Evolutionary conservation across 1,139 yeast genomes (phyloP).

Genomic region (Geotrichum macrosporum): DNA sequence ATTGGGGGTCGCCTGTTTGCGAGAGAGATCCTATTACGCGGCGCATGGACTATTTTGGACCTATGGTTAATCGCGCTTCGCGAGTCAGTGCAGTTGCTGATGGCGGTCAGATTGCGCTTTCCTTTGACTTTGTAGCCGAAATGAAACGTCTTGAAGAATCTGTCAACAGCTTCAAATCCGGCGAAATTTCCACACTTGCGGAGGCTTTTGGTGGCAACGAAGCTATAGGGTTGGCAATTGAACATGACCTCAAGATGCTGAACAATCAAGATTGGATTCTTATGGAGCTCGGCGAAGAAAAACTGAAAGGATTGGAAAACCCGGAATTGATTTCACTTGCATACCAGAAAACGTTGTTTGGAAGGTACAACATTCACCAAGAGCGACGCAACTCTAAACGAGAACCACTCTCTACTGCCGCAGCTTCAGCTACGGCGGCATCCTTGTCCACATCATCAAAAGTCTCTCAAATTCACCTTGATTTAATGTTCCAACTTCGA

Average conservation of each 20-base stretch:
- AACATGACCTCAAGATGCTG: slow-evolving; percentile 61
- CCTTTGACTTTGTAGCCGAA: slow-evolving; percentile 75
- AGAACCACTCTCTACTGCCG: slow-evolving; percentile 30
- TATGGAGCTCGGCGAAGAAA: slow-evolving; percentile 75
- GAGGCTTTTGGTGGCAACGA: slow-evolving; percentile 63
- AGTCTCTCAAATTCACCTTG: slow-evolving; percentile 26
- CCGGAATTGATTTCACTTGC: slow-evolving; percentile 81
- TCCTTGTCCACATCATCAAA: slow-evolving; percentile 16
- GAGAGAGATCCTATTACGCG: slow-evolving; percentile 92
- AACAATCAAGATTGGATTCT: slow-evolving; percentile 68
- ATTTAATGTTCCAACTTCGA: slow-evolving; percentile 45
- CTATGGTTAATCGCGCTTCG: slow-evolving; percentile 95
- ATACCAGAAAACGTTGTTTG: slow-evolving; percentile 50
- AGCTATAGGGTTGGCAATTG: slow-evolving; percentile 59
- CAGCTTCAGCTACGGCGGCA: too few species aligned
- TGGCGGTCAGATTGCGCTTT: slow-evolving; percentile 93
- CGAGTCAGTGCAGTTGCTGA: slow-evolving; percentile 93
- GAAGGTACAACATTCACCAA: slow-evolving; percentile 18
- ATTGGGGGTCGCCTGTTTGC: slow-evolving; percentile 97
- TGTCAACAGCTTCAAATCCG: slow-evolving; percentile 47
- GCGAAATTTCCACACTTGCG: slow-evolving; percentile 38
- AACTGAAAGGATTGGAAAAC: slow-evolving; percentile 89
- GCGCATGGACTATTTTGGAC: slow-evolving; percentile 98
- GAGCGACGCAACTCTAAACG: slow-evolving; percentile 31
- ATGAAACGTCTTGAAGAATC: slow-evolving; percentile 54